A percentile compares a stretch with the other conserved stretches of the same genome.
These are phyloP conservation scores for Coemansia reversa DNA, from an alignment of 192 early-diverging fungal genomes.

Conservation along the genomic window DNA sequence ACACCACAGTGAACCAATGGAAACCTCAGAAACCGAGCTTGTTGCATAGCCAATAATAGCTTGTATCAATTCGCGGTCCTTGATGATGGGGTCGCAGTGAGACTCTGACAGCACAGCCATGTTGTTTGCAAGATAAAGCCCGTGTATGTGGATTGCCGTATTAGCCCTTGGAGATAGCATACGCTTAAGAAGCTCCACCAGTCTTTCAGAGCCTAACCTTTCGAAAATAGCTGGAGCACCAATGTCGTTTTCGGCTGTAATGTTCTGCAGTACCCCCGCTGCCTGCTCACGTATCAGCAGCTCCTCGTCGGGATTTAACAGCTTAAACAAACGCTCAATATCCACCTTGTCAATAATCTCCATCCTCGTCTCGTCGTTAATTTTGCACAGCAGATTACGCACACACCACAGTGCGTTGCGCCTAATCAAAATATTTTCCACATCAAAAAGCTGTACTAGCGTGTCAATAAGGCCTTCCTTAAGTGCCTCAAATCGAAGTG, in stretches of 20 bases:
- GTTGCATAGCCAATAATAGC: slow-evolving; percentile 15
- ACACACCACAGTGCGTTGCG: slow-evolving; percentile 51
- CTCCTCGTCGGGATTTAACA: slow-evolving; percentile 19
- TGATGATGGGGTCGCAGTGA: slow-evolving; percentile 23
- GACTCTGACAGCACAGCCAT: slow-evolving; percentile 26
- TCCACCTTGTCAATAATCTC: slow-evolving; percentile 29
- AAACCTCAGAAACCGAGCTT: slow-evolving; percentile 24
- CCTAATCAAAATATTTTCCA: slow-evolving; percentile 15
- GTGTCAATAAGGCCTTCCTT: slow-evolving; percentile 35
- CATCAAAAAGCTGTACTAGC: slow-evolving; percentile 25
- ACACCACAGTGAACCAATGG: slow-evolving; percentile 51
- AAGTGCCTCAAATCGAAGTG: slow-evolving; percentile 38
- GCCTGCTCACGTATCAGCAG: slow-evolving; percentile 37
- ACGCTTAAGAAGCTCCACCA: slow-evolving; percentile 24
- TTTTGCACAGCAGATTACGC: slow-evolving; percentile 31
- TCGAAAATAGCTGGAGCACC: slow-evolving; percentile 31
- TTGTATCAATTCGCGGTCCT: slow-evolving; percentile 20
- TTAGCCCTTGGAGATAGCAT: slow-evolving; percentile 13
- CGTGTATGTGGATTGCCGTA: slow-evolving; percentile 25
- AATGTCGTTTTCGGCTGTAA: slow-evolving; percentile 26
- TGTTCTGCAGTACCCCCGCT: slow-evolving; percentile 35
- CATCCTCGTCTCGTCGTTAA: slow-evolving; percentile 38
- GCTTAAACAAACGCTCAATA: slow-evolving; percentile 20
- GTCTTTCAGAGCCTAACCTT: slow-evolving; percentile 13
- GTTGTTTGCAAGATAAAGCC: slow-evolving; percentile 49